Evolutionary conservation across 1,139 yeast genomes (phyloP), one percentile per base, ranked within the genome.

Genomic region (Spencermartinsiella ligniputridi): DNA sequence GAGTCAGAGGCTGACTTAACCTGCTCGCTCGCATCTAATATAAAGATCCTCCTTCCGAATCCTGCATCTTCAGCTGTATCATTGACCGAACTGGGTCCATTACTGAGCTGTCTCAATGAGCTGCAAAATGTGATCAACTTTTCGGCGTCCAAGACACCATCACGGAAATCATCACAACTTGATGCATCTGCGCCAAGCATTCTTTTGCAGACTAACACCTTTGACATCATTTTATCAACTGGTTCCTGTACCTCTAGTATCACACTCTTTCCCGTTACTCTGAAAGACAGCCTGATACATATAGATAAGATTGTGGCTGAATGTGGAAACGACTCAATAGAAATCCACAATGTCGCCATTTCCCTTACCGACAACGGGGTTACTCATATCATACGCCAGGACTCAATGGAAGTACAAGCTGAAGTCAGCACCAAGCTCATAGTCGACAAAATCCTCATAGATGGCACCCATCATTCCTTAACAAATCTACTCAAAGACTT

Each of bases 251-350:
- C 38, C 3, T 18, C 55, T 2, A 35, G 44, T n/a, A 27, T 45
- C 11, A 42, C 51, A 3, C 35, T 56, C 2, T 47, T 51, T 30
- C 62, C 62, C 2, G 35, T 55, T 16, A 50, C 51, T 18, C 41
- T 58, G 19, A 53, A 52, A 8, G 22, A 40, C 4, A 43, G 45
- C 19, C 35, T 18, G 19, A 16, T 46, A 18, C 16, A 37, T 2
- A 35, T 46, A 15, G 34, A 46, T 15, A 42, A 35, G 19, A 36
- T 42, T 2, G 16, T 22, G 2, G 33, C 29, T 3, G 24, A 25
- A 21, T n/a, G 30, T 34, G 33, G 32, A 40, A 16, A 24, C 8
- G 30, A 16, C 42, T 16, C 35, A 21, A 8, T 17, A 40, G 21
- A 33, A 27, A 18, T 37, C 12, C 8, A 27, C 32, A 9, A 27